Evolutionary conservation across 1,139 yeast species (phyloP).

Genomic region (Arxiozyma slooffiae): DNA sequence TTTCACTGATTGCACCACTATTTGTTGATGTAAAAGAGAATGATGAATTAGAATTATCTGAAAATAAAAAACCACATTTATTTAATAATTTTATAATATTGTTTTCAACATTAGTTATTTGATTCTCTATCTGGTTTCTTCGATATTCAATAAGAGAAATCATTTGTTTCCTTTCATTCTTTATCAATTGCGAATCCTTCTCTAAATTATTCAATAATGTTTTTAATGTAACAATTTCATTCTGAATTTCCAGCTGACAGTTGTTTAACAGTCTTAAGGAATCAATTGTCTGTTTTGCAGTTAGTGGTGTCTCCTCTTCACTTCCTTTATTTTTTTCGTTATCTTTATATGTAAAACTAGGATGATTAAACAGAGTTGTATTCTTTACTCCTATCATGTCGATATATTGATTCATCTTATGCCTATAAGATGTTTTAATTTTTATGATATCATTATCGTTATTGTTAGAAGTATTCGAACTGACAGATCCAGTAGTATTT

Average conservation of each 20-base stretch:
- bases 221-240: conserved; percentile 18
- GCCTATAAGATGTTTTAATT: conserved; percentile 16
- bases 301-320: neutral
- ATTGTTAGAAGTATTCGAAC: neutral
- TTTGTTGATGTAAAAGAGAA: neutral
- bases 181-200: conserved; percentile 20
- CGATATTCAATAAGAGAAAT: conserved; percentile 10
- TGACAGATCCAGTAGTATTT: too few relatives aligned
- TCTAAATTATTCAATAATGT: conserved; percentile 15
- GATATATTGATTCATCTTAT: conserved; percentile 18
- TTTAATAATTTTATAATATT: conserved; percentile 12
- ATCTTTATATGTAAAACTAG: neutral
- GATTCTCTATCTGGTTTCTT: conserved; percentile 9
- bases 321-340: neutral
- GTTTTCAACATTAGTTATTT: conserved; percentile 10
- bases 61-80: conserved; percentile 17
- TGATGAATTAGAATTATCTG: neutral
- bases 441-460: conserved; percentile 5
- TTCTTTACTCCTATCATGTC: conserved; percentile 20
- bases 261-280: conserved; percentile 12
- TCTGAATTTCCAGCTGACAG: conserved; percentile 10
- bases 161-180: conserved; percentile 15
- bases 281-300: conserved; percentile 3
- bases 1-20: conserved; percentile 1
- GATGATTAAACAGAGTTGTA: conserved; percentile 13